Percentiles rank a stretch among this genome's conserved stretches.
phyloP scores from a whole-genome alignment of 495 filamentous ascomycete genomes.

The Chaetomidium leptoderma region DNA sequence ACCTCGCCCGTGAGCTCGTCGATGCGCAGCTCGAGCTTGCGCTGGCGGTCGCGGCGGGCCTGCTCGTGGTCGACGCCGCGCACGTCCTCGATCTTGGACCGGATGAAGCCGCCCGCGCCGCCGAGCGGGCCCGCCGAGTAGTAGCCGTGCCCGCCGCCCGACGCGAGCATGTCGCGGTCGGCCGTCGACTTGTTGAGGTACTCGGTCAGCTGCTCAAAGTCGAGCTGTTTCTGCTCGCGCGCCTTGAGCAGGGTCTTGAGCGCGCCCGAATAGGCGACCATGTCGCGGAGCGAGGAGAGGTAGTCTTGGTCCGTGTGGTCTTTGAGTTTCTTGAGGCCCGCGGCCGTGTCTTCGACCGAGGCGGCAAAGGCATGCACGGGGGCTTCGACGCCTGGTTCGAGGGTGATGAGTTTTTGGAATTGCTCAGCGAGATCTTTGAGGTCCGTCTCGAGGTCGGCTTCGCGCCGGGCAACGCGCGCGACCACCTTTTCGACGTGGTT shows the following conservation, averaged over 20 bases:
- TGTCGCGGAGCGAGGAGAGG: constrained; percentile 82
- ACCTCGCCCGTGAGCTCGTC: constrained; percentile 84
- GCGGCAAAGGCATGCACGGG: constrained; percentile 79
- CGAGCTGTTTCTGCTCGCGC: constrained; percentile 94
- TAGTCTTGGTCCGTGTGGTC: constrained; percentile 97
- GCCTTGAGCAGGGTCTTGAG: constrained; percentile 85
- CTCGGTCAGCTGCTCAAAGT: constrained; percentile 92
- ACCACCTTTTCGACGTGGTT: constrained; percentile 90
- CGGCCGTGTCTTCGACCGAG: constrained; percentile 75
- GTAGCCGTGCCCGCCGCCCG: constrained; percentile 45
- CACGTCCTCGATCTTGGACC: constrained; percentile 93
- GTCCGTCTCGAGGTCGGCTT: constrained; percentile 83
- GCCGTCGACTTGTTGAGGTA: constrained; percentile 84
- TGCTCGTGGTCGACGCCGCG: constrained; percentile 96
- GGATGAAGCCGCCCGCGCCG: constrained; percentile 80
- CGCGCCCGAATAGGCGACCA: constrained; percentile 83
- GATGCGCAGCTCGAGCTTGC: constrained; percentile 87
- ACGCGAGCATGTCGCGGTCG: constrained; percentile 80
- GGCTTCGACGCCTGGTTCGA: constrained; percentile 84
- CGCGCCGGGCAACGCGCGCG: constrained; percentile 79
- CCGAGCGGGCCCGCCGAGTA: constrained; percentile 40
- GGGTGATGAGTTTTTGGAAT: constrained; percentile 82
- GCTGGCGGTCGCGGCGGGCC: constrained; percentile 72
- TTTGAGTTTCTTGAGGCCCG: constrained; percentile 68
- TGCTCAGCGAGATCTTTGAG: constrained; percentile 85